Conservation (phyloP, 2,329 filamentous ascomycete species). For the Sporothrix brunneoviolacea region DNA sequence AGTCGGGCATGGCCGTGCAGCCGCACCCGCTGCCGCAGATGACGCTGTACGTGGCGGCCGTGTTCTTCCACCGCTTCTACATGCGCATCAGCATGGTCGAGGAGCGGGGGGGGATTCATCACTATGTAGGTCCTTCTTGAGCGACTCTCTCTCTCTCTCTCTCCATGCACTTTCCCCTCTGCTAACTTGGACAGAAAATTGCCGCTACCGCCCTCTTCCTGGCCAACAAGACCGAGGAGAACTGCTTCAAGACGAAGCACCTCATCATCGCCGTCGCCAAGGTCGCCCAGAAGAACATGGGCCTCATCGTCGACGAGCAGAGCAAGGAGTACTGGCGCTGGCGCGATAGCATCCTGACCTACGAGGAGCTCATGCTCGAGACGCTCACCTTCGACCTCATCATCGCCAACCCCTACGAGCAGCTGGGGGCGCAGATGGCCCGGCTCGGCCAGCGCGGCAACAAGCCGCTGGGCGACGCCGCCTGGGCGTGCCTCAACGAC, state of each 20-base stretch:
- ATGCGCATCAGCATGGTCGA: slow-evolving; percentile 81
- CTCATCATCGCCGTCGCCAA: slow-evolving; percentile 90
- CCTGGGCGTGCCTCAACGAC: slow-evolving; percentile 90
- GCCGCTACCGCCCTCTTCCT: slow-evolving; percentile 88
- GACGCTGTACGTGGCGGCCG: slow-evolving; percentile 83
- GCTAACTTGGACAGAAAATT: slow-evolving; percentile 51
- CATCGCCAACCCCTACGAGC: slow-evolving; percentile 79
- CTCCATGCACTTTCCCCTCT: not conserved
- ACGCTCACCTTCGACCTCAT: slow-evolving; percentile 89
- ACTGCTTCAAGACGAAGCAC: slow-evolving; percentile 91
- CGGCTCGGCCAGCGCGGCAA: slow-evolving; percentile 16
- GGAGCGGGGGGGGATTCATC: slow-evolving; percentile 72
- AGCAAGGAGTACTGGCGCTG: slow-evolving; percentile 98
- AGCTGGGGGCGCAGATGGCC: slow-evolving; percentile 69
- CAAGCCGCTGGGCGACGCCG: slow-evolving; percentile 20
- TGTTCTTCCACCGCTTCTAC: slow-evolving; percentile 94
- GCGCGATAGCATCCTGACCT: slow-evolving; percentile 86
- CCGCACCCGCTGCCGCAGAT: slow-evolving; percentile 63
- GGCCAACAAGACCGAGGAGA: slow-evolving; percentile 95
- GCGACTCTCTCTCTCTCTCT: not conserved
- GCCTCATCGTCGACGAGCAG: slow-evolving; percentile 88
- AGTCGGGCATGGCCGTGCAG: slow-evolving; percentile 87
- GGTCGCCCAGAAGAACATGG: slow-evolving; percentile 89
- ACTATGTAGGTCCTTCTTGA: slow-evolving; percentile 62
- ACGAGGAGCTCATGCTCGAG: slow-evolving; percentile 90